Evolutionary conservation across 176 grass and related monocot genomes (phyloP), one percentile per base, ranked within the genome.

Genomic region (bread wheat (Triticum aestivum)): DNA sequence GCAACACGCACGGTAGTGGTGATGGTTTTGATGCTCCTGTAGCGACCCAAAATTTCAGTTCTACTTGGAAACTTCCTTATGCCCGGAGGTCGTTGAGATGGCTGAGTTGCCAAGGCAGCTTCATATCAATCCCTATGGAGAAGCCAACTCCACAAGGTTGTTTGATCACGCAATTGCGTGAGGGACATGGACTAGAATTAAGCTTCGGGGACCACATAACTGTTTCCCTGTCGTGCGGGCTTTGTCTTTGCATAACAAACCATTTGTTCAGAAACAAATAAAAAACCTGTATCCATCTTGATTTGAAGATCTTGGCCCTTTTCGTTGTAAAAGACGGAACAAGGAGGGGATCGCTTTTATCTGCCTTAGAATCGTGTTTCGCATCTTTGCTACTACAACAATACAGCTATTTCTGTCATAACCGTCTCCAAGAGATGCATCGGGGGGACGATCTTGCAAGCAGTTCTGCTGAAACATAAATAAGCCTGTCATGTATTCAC

Each of bases 161-260:
- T 49, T 81, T 49, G 59, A 61, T 75, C 81, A 87, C 37, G 35
- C 75, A 38, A 67, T 87, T 87, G 81, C 75, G 85, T 88, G 77
- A 42, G 35, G 47, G 47, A 14, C 47, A 45, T 33, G 68, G 29
- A 66, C 27, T 65, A 33, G 4, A 27, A 33, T 24, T 63, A 54
- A 69, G 18, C 42, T 85, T 11, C 12, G 20, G 39, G 66, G 38
- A 9, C 65, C 37, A 44, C 62, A 71, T 29, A 26, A 62, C 0
- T 79, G 54, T 76, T 72, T 74, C 84, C 68, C 29, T 87, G 61
- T 44, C 80, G 67, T 91, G 76, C 49, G 44, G 81, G 37, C 81
- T 84, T 75, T 30, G 67, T 64, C 87, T 61, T 61, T 87, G 65
- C 54, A 4, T 83, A 51, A 1, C 75, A 34, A 6, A 44, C 3